Conservation (phyloP, 257 asterid species). For the Ilex asprella region DNA sequence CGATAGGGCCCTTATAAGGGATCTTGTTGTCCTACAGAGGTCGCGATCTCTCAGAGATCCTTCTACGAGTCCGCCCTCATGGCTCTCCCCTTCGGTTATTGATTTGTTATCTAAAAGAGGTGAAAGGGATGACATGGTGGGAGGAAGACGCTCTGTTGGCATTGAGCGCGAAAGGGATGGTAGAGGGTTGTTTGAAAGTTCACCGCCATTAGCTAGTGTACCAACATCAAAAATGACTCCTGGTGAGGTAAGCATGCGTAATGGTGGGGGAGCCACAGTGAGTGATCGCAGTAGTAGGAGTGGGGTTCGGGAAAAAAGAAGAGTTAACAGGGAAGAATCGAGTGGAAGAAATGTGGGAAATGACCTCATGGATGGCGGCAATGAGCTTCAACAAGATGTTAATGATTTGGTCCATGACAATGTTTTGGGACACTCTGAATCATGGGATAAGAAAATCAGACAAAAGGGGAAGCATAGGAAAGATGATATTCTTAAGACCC, state of each 20-base stretch:
- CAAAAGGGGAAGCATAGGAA: conserved; percentile 25
- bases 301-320: conserved; percentile 33
- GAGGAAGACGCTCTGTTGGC: conserved; percentile 47
- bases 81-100: conserved; percentile 51
- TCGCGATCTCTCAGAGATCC: conserved; percentile 89
- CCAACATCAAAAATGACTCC: conserved; percentile 20
- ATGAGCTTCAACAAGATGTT: conserved; percentile 23
- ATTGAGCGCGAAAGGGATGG: conserved; percentile 31
- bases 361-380: conserved; percentile 25
- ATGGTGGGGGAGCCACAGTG: conserved; percentile 20
- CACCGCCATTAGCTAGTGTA: conserved; percentile 30
- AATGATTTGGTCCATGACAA: conserved; percentile 19
- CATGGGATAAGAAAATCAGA: conserved; percentile 29
- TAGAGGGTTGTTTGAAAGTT: conserved; percentile 35
- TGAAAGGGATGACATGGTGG: conserved; percentile 32
- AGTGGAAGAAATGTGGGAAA: conserved; percentile 32
- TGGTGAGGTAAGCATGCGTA: conserved; percentile 27
- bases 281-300: conserved; percentile 36
- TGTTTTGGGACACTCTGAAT: conserved; percentile 39
- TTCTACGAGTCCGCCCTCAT: conserved; percentile 72
- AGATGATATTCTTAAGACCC: conserved; percentile 41
- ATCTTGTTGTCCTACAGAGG: conserved; percentile 70
- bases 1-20: conserved; percentile 80
- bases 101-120: conserved; percentile 34
- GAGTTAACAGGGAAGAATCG: conserved; percentile 42